Percentiles rank a stretch among this genome's conserved stretches.
phyloP scores from a whole-genome alignment of 495 filamentous ascomycete genomes.

The Apiosordaria backusii region DNA sequence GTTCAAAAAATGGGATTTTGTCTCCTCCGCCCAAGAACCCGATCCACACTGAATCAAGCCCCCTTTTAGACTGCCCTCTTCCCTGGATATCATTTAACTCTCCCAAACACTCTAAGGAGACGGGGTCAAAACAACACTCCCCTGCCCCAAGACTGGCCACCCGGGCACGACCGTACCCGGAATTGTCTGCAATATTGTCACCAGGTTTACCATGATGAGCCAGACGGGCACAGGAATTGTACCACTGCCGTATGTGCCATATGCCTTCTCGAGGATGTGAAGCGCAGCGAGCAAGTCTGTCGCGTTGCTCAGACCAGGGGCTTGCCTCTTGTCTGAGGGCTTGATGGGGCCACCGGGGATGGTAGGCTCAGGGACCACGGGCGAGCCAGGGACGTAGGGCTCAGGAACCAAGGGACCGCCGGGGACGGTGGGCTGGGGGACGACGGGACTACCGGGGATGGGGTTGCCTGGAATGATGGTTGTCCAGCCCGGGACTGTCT shows the following conservation, averaged over 20 bases:
- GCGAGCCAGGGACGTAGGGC: conserved; percentile 16
- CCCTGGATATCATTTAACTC: neutral
- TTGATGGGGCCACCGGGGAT: conserved; percentile 24
- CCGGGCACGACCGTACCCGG: conserved; percentile 18
- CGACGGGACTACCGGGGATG: conserved; percentile 29
- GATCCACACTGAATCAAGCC: neutral
- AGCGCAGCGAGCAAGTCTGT: conserved; percentile 20
- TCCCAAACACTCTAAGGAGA: conserved; percentile 29
- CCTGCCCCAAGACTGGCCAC: conserved; percentile 25
- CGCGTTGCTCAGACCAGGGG: conserved; percentile 8
- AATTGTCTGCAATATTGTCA: conserved; percentile 20
- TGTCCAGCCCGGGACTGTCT: conserved; percentile 24
- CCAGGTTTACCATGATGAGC: conserved; percentile 21
- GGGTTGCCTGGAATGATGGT: conserved; percentile 28
- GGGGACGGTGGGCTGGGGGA: conserved; percentile 31
- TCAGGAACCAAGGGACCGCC: conserved; percentile 27
- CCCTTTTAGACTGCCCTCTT: neutral
- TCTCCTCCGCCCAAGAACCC: neutral
- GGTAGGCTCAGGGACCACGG: conserved; percentile 1
- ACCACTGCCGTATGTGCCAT: conserved; percentile 17
- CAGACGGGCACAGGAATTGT: conserved; percentile 22
- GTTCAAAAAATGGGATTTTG: conserved; percentile 2
- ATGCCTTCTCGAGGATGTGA: conserved; percentile 20
- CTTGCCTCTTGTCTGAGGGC: conserved; percentile 9
- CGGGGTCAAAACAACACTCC: conserved; percentile 18